These are phyloP conservation scores for Trichoderma asperelloides DNA, from an alignment of 495 filamentous ascomycete genomes.

Conservation along the genomic window DNA sequence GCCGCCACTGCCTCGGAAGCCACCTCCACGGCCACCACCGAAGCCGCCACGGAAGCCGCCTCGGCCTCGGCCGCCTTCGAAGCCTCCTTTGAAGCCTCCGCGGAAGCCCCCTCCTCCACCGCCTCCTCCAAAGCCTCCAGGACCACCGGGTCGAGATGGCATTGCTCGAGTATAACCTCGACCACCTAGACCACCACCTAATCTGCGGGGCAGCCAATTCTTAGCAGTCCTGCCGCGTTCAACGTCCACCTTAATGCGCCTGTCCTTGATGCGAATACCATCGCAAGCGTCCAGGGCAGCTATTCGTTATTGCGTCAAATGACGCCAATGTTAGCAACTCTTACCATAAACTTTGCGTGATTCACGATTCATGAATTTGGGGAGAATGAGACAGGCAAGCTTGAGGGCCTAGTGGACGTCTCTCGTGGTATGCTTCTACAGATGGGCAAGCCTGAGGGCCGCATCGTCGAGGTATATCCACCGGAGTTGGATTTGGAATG, in stretches of 20 bases:
- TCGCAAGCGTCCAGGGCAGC: constrained; percentile 57
- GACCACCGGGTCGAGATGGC: constrained; percentile 61
- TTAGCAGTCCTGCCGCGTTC: constrained; percentile 92
- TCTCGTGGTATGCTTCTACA: constrained; percentile 24
- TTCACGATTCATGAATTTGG: constrained; percentile 11
- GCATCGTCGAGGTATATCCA: constrained; percentile 10
- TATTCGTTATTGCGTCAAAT: constrained; percentile 43
- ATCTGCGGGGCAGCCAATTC: constrained; percentile 86
- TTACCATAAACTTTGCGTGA: constrained; percentile 31
- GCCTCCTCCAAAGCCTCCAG: constrained; percentile 50
- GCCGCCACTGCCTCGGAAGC: constrained; percentile 44
- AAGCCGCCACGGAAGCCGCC: constrained; percentile 49
- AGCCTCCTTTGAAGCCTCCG: constrained; percentile 45
- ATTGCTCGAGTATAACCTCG: constrained; percentile 85
- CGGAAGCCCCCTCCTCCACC: constrained; percentile 55
- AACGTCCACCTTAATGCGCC: constrained; percentile 88
- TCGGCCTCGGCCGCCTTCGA: constrained; percentile 46
- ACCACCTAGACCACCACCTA: constrained; percentile 86
- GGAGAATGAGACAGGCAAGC: constrained; percentile 40
- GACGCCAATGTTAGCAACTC: constrained; percentile 49
- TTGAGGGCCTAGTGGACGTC: constrained; percentile 42
- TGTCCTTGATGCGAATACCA: constrained; percentile 85
- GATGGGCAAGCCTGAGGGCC: constrained; percentile 26
- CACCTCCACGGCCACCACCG: constrained; percentile 50
- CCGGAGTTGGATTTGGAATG: constrained; percentile 17